phyloP scores from a whole-genome alignment of 768 basidiomycete genomes.

The Lactifluus subvellereus region DNA sequence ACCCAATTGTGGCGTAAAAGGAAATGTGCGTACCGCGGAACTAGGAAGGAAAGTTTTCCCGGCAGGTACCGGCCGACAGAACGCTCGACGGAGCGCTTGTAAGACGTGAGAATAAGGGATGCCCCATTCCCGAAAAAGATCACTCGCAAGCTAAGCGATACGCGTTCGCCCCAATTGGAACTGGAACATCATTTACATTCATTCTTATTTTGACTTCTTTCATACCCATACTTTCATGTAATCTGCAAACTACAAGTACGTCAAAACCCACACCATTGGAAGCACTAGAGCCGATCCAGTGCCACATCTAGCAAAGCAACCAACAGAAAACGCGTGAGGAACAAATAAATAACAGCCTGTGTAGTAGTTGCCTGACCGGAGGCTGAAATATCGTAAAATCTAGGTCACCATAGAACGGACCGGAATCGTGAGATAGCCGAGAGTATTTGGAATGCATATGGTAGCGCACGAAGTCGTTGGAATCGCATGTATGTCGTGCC shows the following conservation, averaged over 20 bases:
- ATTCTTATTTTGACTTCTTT: slow-evolving; percentile 14
- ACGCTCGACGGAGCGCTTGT: slow-evolving; percentile 11
- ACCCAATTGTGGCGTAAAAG: neutral
- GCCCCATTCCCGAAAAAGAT: no score
- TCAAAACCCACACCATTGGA: slow-evolving; percentile 9
- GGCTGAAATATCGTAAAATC: slow-evolving; percentile 5
- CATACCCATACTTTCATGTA: slow-evolving; percentile 12
- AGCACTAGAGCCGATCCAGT: neutral
- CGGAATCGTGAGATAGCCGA: neutral
- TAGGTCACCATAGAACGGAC: neutral
- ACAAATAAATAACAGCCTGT: slow-evolving; percentile 12
- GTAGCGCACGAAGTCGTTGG: neutral
- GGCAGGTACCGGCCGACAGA: slow-evolving; percentile 3
- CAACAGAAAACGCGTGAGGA: neutral
- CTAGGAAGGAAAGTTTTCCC: neutral
- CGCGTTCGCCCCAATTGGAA: neutral
- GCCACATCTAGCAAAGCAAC: slow-evolving; percentile 14
- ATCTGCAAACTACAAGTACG: slow-evolving; percentile 18
- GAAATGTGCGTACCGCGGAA: neutral
- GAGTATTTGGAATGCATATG: neutral
- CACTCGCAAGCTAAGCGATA: no score
- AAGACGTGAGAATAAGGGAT: neutral
- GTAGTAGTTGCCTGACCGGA: slow-evolving; percentile 15
- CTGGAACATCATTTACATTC: neutral
- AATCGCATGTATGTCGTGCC: neutral